phyloP scores from a whole-genome alignment of 495 filamentous ascomycete genomes.

The Aspergillus mulundensis region DNA sequence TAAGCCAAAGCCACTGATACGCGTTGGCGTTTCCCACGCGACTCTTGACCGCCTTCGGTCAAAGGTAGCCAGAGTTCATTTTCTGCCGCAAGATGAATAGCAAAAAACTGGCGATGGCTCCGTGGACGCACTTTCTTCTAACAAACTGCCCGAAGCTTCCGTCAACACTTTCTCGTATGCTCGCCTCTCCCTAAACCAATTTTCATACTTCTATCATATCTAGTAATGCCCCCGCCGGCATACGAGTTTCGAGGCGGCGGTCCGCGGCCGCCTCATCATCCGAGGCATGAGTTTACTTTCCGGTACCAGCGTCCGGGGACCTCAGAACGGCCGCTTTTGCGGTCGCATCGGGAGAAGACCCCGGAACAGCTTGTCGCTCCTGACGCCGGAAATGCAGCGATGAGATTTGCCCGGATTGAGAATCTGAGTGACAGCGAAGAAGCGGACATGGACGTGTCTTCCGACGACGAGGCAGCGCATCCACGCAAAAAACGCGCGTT shows the following conservation, averaged over 20 bases:
- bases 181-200: too few species aligned
- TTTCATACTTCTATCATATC: background rate
- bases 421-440: constrained; percentile 72
- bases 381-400: constrained; percentile 19
- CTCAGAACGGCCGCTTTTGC: constrained; percentile 45
- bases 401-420: constrained; percentile 47
- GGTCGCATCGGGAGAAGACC: constrained; percentile 30
- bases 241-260: constrained; percentile 41
- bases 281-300: constrained; percentile 44
- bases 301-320: constrained; percentile 35
- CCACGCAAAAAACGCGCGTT: constrained; percentile 49
- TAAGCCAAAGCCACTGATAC: too few species aligned
- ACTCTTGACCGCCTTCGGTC: constrained; percentile 19
- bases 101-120: background rate
- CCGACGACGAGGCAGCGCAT: constrained; percentile 43
- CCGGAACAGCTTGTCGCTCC: constrained; percentile 33
- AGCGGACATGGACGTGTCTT: constrained; percentile 59
- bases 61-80: background rate
- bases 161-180: too few species aligned
- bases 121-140: too few species aligned
- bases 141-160: too few species aligned
- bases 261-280: constrained; percentile 22
- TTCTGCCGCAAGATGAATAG: constrained; percentile 9
- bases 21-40: too few species aligned
- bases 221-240: constrained; percentile 23